Base-by-base conservation (phyloP, 2,329 filamentous ascomycete genomes). In the Hymenoscyphus repandus region DNA sequence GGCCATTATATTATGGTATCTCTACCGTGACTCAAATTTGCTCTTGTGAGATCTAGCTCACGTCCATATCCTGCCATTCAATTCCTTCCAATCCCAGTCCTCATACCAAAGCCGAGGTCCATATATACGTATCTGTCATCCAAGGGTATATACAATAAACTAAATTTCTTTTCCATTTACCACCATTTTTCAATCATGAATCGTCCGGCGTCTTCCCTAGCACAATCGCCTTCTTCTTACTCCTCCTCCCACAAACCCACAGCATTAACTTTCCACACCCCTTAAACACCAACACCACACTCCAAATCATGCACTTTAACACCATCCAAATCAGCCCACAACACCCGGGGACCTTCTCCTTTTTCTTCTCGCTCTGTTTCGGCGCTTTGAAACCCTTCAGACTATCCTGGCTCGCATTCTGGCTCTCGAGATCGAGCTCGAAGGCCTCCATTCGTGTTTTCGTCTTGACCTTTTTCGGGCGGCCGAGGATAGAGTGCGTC, bases 401-500 rank as follows among this genome's bases (percentile, higher is more conserved):
- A 47, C 59, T 64, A 60, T 56, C 73, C 66, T 85, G 82, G 62
- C 80, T 85, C 22, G 22, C 22, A 27, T 27, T 27, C 66, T 85
- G 82, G 62, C 80, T 84, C 67, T 84, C 82, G 5, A 85, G 64
- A 57, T 85, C 82, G 34, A 84, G 68, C 64, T 80, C 82, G 51
- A 83, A 77, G 58, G 77, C 74, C 57, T 83, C 77, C 62, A 79
- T 72, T 56, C 71, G 73, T 33, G 65, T 65, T 15, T 55, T 39
- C 18, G 12, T 46, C 34, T 47, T 56, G 42, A 53, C 54, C 17
- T 44, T 47, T 15, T 49, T 49, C 39, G 56, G 55, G 15, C 47
- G 53, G 39, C 57, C 59, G 3, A 45, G 42, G 32, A 58, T 59
- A 9, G 51, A 50, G 50, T 57, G 69, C 42, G 63, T 62, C 42